These are phyloP conservation scores for Herpetospermum pedunculosum DNA, from an alignment of 306 rosid genomes.

Conservation along the genomic window DNA sequence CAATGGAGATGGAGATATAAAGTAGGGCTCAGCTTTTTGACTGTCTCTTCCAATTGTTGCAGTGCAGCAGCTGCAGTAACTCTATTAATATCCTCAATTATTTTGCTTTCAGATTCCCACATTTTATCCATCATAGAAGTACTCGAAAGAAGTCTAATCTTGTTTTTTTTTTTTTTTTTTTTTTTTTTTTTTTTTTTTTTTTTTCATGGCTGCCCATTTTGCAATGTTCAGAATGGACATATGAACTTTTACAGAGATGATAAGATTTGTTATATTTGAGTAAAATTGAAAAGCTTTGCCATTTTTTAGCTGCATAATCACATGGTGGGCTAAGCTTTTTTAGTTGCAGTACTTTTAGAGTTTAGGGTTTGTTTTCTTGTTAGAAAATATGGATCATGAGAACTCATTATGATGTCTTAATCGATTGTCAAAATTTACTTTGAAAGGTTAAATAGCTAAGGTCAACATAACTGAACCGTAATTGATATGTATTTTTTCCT, in stretches of 20 bases:
- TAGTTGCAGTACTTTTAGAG: not conserved
- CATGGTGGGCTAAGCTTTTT: not conserved
- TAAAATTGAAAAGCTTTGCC: not conserved
- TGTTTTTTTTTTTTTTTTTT: no score
- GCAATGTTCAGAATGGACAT: not conserved
- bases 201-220: not conserved
- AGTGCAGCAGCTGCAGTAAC: not conserved
- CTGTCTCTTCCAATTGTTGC: not conserved
- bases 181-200: no score
- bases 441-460: no score
- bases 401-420: no score
- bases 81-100: not conserved
- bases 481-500: no score
- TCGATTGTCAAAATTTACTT: no score
- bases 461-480: no score
- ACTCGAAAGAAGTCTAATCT: no score
- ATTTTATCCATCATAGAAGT: not conserved
- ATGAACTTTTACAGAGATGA: not conserved
- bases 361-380: not conserved
- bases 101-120: not conserved
- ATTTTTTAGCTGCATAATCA: no score
- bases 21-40: constrained; percentile 1
- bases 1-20: not conserved
- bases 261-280: not conserved
- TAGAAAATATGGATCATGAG: no score